Percentiles rank a stretch among this genome's conserved stretches.
phyloP scores from a whole-genome alignment of 768 basidiomycete genomes.

The Heimioporus sp. region DNA sequence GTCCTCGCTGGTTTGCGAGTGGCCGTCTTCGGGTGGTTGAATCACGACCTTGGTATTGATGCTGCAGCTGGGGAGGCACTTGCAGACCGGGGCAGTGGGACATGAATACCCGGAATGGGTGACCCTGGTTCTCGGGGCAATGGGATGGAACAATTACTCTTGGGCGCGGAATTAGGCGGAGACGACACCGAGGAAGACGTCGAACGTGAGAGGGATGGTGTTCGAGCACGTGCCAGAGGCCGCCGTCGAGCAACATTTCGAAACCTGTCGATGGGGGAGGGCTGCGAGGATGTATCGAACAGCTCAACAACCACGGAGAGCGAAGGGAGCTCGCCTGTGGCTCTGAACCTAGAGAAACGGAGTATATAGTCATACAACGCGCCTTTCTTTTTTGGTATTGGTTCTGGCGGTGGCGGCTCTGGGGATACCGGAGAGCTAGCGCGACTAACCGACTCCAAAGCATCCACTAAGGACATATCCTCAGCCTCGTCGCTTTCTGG shows the following conservation, averaged over 20 bases:
- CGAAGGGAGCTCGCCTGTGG: slow-evolving; percentile 44
- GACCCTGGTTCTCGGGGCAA: slow-evolving; percentile 43
- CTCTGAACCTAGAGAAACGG: slow-evolving; percentile 59
- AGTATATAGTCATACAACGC: slow-evolving; percentile 50
- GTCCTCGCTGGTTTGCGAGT: slow-evolving; percentile 11
- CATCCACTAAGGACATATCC: slow-evolving; percentile 53
- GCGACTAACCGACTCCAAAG: slow-evolving; percentile 54
- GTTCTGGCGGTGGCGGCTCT: slow-evolving; percentile 32
- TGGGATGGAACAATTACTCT: slow-evolving; percentile 47
- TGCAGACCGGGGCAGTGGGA: slow-evolving; percentile 53
- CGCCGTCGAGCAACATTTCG: slow-evolving; percentile 61
- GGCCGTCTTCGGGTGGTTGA: slow-evolving; percentile 18
- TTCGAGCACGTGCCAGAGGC: slow-evolving; percentile 50
- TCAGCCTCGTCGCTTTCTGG: slow-evolving; percentile 43
- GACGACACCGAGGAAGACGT: slow-evolving; percentile 53
- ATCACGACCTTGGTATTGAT: slow-evolving; percentile 24
- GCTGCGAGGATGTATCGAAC: slow-evolving; percentile 35
- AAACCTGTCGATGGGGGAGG: slow-evolving; percentile 60
- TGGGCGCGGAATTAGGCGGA: slow-evolving; percentile 62
- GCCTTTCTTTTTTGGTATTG: slow-evolving; percentile 53
- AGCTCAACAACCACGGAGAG: not conserved
- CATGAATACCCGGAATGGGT: slow-evolving; percentile 42
- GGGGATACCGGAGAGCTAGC: slow-evolving; percentile 47
- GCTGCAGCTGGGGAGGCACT: slow-evolving; percentile 47
- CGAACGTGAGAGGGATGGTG: slow-evolving; percentile 66